These are phyloP conservation scores for Lycium barbarum DNA, from an alignment of 257 asterid species.

Conservation along the genomic window DNA sequence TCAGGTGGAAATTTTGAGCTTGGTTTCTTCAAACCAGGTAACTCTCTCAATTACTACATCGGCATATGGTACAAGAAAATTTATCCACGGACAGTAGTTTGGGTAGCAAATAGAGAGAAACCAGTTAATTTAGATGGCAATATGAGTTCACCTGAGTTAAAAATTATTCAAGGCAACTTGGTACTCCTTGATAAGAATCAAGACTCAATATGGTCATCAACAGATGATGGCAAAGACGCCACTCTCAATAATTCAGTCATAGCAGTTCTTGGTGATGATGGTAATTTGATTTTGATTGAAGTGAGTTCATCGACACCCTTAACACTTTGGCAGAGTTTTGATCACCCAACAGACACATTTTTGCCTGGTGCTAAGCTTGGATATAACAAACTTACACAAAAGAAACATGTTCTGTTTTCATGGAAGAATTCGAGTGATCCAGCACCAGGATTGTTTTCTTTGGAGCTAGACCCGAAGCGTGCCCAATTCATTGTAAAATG, in stretches of 20 bases:
- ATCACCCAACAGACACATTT: constrained; percentile 31
- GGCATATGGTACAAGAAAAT: constrained; percentile 49
- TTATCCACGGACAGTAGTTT: constrained; percentile 41
- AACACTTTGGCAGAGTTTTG: constrained; percentile 43
- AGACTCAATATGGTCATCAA: constrained; percentile 25
- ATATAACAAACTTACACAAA: not conserved
- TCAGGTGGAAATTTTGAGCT: not conserved
- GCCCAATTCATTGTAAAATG: not conserved
- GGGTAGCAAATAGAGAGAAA: constrained; percentile 68
- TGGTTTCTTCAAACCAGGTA: constrained; percentile 21
- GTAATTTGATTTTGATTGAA: constrained; percentile 33
- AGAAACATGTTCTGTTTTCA: constrained; percentile 9
- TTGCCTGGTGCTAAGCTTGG: not conserved
- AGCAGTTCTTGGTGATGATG: constrained; percentile 29
- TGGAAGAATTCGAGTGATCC: constrained; percentile 35
- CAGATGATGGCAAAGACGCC: not conserved
- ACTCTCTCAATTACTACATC: constrained; percentile 30
- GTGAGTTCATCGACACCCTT: not conserved
- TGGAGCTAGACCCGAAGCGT: constrained; percentile 17
- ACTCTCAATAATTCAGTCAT: constrained; percentile 16
- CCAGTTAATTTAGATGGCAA: constrained; percentile 40
- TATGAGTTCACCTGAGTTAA: not conserved
- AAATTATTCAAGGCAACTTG: constrained; percentile 22
- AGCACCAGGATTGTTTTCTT: constrained; percentile 29
- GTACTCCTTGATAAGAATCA: constrained; percentile 8